Base-by-base conservation (phyloP, 176 grass and related monocot genomes). In the Eragrostis curvula region DNA sequence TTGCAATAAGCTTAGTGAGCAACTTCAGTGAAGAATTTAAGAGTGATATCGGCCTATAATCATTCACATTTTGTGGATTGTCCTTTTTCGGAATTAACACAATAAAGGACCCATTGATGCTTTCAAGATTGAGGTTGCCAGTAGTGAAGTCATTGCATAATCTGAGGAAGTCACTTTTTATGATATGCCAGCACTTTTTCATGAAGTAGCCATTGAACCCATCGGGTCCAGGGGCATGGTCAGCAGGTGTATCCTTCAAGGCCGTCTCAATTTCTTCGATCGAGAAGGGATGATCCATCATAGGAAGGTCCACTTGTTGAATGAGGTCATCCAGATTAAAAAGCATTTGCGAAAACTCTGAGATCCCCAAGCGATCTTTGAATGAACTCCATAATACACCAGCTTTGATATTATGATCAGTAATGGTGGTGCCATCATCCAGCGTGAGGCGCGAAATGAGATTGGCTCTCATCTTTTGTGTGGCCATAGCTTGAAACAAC, bases 81-180 rank as follows among this genome's bases (percentile, higher is more conserved):
- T 63, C 25, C 0, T 1, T 6, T 3, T 30, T 63, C 0, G 25
- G 59, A 29, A 63, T 29, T 0, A 63, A 5, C 1, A 15, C 6
- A 15, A 63, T 63, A 5, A 28, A 15, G 1, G 59, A 63, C 0
- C 12, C 9, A 29, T 63, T 29, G 10, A 63, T 60, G 25, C 10
- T 6, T 0, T 11, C 0, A 0, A 28, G 2, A 15, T 63, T 12
- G 13, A 9, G 0, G 1, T 2, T 6, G 0, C 59, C 2, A 0
- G 20, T 0, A 0, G 2, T 0, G 7, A 62, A 62, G 0, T 1
- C 21, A 3, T 59, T 6, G 3, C 56, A 59, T 0, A 59, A 2
- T 3, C 9, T n/a, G 9, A 18, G 0, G 5, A 62, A 29, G 1
- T 62, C 58, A 3, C 14, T 3, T 0, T 9, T 0, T 28, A 62